phyloP scores from a whole-genome alignment of 2,329 filamentous ascomycete genomes.

The Fusarium nanum region DNA sequence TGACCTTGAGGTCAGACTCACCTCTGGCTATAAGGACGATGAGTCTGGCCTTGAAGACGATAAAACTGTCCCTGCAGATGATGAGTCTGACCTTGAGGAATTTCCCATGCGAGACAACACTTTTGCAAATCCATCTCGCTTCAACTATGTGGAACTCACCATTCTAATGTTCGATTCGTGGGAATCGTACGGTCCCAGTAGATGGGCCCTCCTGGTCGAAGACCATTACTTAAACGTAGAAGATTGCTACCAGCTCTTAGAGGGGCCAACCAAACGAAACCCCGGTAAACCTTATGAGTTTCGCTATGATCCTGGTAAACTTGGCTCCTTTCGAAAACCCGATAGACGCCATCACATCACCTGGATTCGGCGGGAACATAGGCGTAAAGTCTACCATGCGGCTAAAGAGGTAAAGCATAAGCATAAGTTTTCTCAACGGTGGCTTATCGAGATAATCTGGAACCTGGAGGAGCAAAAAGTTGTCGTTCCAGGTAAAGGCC shows the following conservation, averaged over 20 bases:
- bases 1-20: no score
- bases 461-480: slow-evolving; percentile 8
- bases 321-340: background rate
- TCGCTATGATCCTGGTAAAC: background rate
- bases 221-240: background rate
- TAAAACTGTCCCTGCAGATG: background rate
- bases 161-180: background rate
- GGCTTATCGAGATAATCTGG: slow-evolving; percentile 10
- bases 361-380: background rate
- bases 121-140: background rate
- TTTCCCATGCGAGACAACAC: background rate
- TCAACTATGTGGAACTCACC: background rate
- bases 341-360: background rate
- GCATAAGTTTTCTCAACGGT: slow-evolving; percentile 9
- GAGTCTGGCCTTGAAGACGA: background rate
- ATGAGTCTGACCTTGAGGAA: background rate
- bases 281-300: background rate
- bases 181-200: background rate
- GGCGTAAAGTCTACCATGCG: background rate
- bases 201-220: slow-evolving; percentile 18
- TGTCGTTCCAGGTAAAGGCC: background rate
- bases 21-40: background rate
- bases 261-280: background rate
- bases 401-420: background rate
- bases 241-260: background rate